Conservation (phyloP, 2,329 filamentous ascomycete genomes). For the Colletotrichum higginsianum region DNA sequence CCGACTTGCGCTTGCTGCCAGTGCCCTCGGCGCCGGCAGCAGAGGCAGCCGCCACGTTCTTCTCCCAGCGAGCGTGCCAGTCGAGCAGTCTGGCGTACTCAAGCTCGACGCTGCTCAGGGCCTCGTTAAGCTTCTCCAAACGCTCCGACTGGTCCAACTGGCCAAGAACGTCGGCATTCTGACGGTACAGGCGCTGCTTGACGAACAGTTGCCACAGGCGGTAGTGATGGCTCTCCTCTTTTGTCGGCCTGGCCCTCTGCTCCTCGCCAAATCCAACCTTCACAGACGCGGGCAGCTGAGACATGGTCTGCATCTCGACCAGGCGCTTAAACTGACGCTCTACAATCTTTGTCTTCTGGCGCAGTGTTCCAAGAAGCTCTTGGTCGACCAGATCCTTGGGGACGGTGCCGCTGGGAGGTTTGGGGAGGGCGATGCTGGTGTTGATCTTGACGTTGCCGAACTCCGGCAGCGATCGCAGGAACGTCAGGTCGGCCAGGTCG, state of each 20-base stretch:
- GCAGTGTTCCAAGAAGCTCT: constrained; percentile 69
- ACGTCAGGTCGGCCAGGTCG: constrained; percentile 80
- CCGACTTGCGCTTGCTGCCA: constrained; percentile 63
- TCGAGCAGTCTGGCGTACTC: constrained; percentile 79
- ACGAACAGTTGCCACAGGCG: constrained; percentile 81
- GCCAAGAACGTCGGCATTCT: constrained; percentile 79
- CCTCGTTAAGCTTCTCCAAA: constrained; percentile 80
- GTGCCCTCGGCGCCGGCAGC: constrained; percentile 32
- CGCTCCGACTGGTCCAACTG: constrained; percentile 79
- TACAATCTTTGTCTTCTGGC: constrained; percentile 77
- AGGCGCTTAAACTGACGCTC: constrained; percentile 82
- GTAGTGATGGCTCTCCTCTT: constrained; percentile 73
- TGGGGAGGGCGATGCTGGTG: constrained; percentile 63
- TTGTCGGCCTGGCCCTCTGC: constrained; percentile 60
- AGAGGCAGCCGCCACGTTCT: constrained; percentile 46
- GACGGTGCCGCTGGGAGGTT: constrained; percentile 54
- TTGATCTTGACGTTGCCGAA: constrained; percentile 73
- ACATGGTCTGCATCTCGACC: constrained; percentile 82
- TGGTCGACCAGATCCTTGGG: constrained; percentile 72
- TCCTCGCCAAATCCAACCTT: constrained; percentile 65
- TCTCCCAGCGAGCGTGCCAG: constrained; percentile 57
- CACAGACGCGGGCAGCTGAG: constrained; percentile 68
- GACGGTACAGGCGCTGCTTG: constrained; percentile 83
- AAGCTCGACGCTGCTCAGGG: constrained; percentile 76
- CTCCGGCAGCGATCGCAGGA: constrained; percentile 71